These are phyloP conservation scores for Scedosporium minutisporum DNA, from an alignment of 2,329 filamentous ascomycete species.

Conservation along the genomic window DNA sequence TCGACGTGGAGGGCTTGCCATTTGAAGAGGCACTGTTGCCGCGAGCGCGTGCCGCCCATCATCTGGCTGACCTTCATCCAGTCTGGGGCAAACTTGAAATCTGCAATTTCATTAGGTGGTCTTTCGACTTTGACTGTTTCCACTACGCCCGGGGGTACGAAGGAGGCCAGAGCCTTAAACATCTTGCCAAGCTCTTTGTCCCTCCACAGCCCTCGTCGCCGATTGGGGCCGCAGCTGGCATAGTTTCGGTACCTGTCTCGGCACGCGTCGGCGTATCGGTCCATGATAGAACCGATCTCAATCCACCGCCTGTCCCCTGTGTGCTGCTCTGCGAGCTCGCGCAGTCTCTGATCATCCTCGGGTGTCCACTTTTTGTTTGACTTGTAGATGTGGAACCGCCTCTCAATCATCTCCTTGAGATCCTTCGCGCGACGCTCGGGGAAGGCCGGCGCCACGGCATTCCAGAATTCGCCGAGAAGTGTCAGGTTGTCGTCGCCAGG, in stretches of 20 bases:
- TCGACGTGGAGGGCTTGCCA: conserved; percentile 36
- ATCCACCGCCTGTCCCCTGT: conserved; percentile 45
- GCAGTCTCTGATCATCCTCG: conserved; percentile 48
- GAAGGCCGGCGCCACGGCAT: not conserved
- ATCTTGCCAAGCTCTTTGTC: conserved; percentile 29
- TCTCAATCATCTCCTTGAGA: not conserved
- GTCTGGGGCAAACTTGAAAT: conserved; percentile 33
- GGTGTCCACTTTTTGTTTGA: conserved; percentile 40
- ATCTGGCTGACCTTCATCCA: conserved; percentile 55
- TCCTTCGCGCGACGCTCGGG: not conserved
- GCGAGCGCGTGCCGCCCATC: conserved; percentile 52
- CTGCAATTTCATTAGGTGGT: conserved; percentile 33
- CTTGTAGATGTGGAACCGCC: not conserved
- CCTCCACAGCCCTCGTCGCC: conserved; percentile 47
- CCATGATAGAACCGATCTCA: conserved; percentile 49
- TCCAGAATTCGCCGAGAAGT: not conserved
- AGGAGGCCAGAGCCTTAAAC: conserved; percentile 34
- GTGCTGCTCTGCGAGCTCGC: conserved; percentile 32
- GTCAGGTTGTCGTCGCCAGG: not conserved
- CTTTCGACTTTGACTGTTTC: conserved; percentile 21
- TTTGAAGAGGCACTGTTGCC: conserved; percentile 59
- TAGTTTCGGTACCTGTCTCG: conserved; percentile 64
- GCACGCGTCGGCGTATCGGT: conserved; percentile 55
- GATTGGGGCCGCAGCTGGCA: conserved; percentile 45
- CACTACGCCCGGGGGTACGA: conserved; percentile 30